Conservation (phyloP, 1,284 basidiomycete species). For the Porodaedalea pini region DNA sequence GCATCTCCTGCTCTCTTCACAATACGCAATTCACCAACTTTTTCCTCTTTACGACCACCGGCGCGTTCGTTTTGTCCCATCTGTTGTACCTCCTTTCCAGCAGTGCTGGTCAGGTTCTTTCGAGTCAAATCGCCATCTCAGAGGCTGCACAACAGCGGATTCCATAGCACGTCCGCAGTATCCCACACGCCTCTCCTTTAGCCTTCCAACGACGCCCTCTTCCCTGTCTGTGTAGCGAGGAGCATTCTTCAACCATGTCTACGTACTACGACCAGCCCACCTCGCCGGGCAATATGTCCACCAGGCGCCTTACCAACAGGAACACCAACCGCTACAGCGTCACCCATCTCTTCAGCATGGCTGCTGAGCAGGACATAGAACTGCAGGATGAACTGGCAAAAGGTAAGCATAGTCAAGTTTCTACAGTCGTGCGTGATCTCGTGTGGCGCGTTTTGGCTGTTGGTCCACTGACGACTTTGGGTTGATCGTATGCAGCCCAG, state of each 20-base stretch:
- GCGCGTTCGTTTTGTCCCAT: constrained; percentile 1
- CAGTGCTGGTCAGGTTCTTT: constrained; percentile 13
- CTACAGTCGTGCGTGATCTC: background rate
- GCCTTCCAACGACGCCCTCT: background rate
- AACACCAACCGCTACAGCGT: constrained; percentile 97
- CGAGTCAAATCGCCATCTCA: background rate
- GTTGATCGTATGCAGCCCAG: constrained; percentile 62
- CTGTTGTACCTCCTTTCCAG: constrained; percentile 6
- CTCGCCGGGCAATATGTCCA: constrained; percentile 61
- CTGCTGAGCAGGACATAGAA: constrained; percentile 97
- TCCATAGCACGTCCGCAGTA: background rate
- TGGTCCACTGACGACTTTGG: background rate
- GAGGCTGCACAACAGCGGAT: background rate
- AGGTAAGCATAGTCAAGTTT: constrained; percentile 52
- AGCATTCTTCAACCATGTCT: constrained; percentile 11
- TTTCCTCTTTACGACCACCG: constrained; percentile 9
- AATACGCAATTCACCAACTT: background rate
- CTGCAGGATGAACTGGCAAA: constrained; percentile 96
- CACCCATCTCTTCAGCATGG: constrained; percentile 95
- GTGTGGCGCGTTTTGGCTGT: constrained; percentile 6
- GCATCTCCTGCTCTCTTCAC: background rate
- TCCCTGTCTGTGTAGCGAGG: background rate
- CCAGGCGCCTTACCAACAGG: constrained; percentile 77
- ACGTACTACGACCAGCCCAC: constrained; percentile 61
- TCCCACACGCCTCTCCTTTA: background rate